Base-by-base conservation (phyloP, 1,284 basidiomycete genomes). In the Trichosporon asahii region DNA sequence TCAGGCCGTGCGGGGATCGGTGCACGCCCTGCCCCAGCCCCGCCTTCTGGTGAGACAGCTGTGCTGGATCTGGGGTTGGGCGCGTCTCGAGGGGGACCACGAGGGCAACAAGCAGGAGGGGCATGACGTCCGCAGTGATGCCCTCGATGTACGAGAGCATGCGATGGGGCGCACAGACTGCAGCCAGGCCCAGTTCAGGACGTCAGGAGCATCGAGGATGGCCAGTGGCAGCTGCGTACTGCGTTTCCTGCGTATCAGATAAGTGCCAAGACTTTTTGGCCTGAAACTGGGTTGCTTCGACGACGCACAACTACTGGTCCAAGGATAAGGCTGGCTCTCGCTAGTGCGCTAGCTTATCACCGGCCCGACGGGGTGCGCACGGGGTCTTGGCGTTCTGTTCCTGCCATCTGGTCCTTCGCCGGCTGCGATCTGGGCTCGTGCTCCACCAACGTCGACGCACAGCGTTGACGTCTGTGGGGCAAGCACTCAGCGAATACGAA, bases 191-290 rank as follows among this genome's bases (percentile, higher is more conserved):
- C 15, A 9, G 35, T 37, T n/a, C 57, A 61, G 27, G 15, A n/a
- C 2, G 8, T 18, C 18, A n/a, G 29, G 29, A 31, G 27, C 29
- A 21, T 14, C 27, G n/a, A 31, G 21, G 18, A n/a, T 9, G 15
- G 21, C n/a, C 5, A 15, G 53, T 57, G 23, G 23, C 25, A 25
- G 57, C 27, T 31, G 57, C 57, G 57, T 31, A n/a, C 29, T n/a
- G 29, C 57, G 11, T 18, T n/a, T 21, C 18, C 49, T 31, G 29
- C 57, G 57, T 61, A 61, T 61, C 57, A 61, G 57, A 61, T 61
- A 61, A 61, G 57, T 61, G 57, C 57, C 57, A 61, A 61, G 57
- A 61, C 57, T 53, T 61, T 60, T 61, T 18, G n/a, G 29, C 29
- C 29, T 61, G 29, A 61, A 61, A 61, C 57, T 33, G 57, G 29